These are phyloP conservation scores for Sarcomyxa edulis DNA, from an alignment of 768 basidiomycete genomes.

Conservation along the genomic window DNA sequence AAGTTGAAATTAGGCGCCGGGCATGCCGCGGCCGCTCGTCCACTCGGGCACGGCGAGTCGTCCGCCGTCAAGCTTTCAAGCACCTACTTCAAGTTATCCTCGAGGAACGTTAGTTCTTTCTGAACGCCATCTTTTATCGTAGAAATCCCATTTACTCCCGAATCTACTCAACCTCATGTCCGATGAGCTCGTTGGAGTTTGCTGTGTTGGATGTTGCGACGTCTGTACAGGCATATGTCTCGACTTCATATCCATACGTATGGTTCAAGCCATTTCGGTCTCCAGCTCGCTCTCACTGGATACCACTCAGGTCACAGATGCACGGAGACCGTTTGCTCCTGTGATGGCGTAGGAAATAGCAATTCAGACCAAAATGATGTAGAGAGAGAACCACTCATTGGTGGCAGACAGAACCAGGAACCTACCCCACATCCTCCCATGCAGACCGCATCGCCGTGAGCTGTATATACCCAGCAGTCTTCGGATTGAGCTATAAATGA, in stretches of 20 bases:
- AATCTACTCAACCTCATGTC: constrained; percentile 16
- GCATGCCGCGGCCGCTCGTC: no score
- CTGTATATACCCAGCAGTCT: no score
- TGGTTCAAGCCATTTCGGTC: constrained; percentile 6
- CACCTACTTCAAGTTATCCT: no score
- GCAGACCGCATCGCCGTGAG: constrained; percentile 12
- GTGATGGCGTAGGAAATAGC: constrained; percentile 8
- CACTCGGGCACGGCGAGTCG: no score
- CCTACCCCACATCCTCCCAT: constrained; percentile 22
- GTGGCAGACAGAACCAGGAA: constrained; percentile 18
- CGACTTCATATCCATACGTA: constrained; percentile 34
- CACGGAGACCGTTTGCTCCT: constrained; percentile 24
- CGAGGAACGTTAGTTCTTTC: no score
- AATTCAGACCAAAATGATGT: constrained; percentile 7
- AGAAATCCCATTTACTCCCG: background rate
- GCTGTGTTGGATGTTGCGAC: constrained; percentile 25
- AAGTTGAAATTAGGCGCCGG: no score
- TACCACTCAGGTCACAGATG: constrained; percentile 26
- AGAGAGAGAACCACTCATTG: constrained; percentile 25
- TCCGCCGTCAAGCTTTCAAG: no score
- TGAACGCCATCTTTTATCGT: no score
- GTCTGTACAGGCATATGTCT: constrained; percentile 31
- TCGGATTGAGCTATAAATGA: no score
- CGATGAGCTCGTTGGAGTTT: constrained; percentile 21
- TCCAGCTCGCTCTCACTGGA: background rate